phyloP scores from a whole-genome alignment of 2,329 filamentous ascomycete genomes.

The Fusarium anguioides region DNA sequence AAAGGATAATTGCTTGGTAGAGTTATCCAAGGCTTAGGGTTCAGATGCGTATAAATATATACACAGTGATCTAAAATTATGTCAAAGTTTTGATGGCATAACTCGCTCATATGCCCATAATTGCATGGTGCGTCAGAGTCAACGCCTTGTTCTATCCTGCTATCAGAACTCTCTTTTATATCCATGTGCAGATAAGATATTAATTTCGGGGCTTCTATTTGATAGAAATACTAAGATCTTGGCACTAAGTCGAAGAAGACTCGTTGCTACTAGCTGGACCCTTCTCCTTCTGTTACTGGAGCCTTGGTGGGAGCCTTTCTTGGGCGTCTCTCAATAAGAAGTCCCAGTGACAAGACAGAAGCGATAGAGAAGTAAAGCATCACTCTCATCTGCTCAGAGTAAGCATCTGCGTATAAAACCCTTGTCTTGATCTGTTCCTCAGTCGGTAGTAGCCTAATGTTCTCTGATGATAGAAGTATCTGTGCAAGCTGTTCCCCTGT shows the following conservation, averaged over 20 bases:
- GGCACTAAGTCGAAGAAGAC: no score
- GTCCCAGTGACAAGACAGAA: background rate
- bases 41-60: no score
- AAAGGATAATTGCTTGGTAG: background rate
- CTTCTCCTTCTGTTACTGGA: no score
- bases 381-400: background rate
- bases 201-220: no score
- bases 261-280: background rate
- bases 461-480: slow-evolving; percentile 1
- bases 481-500: background rate
- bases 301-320: background rate
- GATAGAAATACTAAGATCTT: no score
- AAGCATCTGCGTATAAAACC: background rate
- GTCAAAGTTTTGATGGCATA: no score
- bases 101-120: no score
- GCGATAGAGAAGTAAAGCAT: slow-evolving; percentile 5
- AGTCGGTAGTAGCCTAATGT: background rate
- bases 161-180: no score
- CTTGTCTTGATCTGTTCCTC: background rate
- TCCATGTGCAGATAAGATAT: no score
- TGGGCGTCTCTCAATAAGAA: background rate
- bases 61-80: no score
- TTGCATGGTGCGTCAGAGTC: no score
- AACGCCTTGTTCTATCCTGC: no score
- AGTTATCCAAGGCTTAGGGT: background rate